Conservation (phyloP, 2,329 filamentous ascomycete genomes). For the Aspergillus sp. region DNA sequence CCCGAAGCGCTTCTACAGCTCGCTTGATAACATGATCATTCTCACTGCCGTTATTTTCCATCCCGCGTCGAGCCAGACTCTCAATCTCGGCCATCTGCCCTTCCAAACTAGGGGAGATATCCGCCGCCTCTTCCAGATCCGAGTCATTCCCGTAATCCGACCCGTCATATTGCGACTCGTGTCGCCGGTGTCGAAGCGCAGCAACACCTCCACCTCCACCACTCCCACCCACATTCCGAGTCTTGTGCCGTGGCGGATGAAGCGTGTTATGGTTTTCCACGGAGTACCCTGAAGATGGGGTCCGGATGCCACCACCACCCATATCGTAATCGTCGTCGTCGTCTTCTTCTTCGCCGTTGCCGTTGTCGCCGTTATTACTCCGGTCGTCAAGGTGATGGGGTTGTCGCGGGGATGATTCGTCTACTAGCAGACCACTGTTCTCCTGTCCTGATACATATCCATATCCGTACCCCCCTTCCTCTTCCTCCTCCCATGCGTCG, state of each 20-base stretch:
- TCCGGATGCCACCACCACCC: slow-evolving; percentile 6
- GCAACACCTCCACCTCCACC: slow-evolving; percentile 4
- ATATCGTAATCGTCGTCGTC: slow-evolving; percentile 21
- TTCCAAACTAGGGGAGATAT: slow-evolving; percentile 49
- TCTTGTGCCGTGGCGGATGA: slow-evolving; percentile 33
- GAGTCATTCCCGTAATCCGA: slow-evolving; percentile 52
- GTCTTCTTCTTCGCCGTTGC: slow-evolving; percentile 21
- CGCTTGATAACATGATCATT: slow-evolving; percentile 46
- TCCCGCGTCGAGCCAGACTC: slow-evolving; percentile 45
- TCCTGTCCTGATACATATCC: slow-evolving; percentile 34
- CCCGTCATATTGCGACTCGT: slow-evolving; percentile 46
- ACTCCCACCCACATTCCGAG: slow-evolving; percentile 16
- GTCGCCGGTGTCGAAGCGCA: slow-evolving; percentile 28
- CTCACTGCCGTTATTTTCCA: slow-evolving; percentile 45
- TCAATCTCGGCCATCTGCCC: slow-evolving; percentile 49
- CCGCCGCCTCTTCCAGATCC: slow-evolving; percentile 45
- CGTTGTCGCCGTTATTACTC: slow-evolving; percentile 7
- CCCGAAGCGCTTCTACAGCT: slow-evolving; percentile 44
- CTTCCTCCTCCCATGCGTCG: slow-evolving; percentile 49
- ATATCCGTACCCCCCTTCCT: slow-evolving; percentile 40
- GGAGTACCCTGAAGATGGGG: slow-evolving; percentile 17
- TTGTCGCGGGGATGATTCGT: too few relatives aligned
- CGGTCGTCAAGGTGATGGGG: too few relatives aligned
- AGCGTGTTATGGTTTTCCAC: slow-evolving; percentile 17
- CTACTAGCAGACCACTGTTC: neutral